Evolutionary conservation across 257 asterid genomes (phyloP).

Genomic region (Solanum chmielewskii): DNA sequence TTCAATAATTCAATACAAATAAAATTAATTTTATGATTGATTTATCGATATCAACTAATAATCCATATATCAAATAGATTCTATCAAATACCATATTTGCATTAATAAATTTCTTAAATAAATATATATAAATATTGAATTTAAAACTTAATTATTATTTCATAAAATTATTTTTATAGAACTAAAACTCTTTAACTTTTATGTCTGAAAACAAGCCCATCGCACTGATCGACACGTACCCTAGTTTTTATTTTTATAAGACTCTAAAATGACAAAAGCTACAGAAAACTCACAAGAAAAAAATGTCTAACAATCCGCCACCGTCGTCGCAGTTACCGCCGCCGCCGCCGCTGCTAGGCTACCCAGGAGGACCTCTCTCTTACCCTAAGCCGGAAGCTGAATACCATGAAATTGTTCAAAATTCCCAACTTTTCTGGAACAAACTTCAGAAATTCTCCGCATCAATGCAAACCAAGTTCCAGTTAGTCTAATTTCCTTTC

Average conservation of each 20-base stretch:
- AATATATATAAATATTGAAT: no score
- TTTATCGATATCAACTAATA: no score
- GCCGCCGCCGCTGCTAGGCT: not conserved
- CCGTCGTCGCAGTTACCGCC: no score
- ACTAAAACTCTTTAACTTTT: not conserved
- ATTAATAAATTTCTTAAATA: no score
- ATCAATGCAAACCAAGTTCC: slow-evolving; percentile 36
- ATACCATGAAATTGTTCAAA: slow-evolving; percentile 55
- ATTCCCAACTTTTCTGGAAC: slow-evolving; percentile 51
- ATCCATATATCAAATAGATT: not conserved
- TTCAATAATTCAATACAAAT: no score
- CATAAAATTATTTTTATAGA: no score
- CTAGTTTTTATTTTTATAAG: no score
- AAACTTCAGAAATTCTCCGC: slow-evolving; percentile 60
- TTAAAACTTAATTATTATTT: not conserved
- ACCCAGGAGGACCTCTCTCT: not conserved
- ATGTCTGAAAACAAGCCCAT: not conserved
- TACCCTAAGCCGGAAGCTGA: slow-evolving; percentile 86
- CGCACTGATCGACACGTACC: not conserved
- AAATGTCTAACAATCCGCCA: not conserved
- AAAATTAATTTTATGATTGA: no score
- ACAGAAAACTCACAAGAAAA: not conserved
- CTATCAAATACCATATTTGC: not conserved
- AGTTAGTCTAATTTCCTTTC: slow-evolving; percentile 10
- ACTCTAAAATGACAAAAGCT: not conserved